These are phyloP conservation scores for Lycium ferocissimum DNA, from an alignment of 257 asterid genomes.

Conservation along the genomic window DNA sequence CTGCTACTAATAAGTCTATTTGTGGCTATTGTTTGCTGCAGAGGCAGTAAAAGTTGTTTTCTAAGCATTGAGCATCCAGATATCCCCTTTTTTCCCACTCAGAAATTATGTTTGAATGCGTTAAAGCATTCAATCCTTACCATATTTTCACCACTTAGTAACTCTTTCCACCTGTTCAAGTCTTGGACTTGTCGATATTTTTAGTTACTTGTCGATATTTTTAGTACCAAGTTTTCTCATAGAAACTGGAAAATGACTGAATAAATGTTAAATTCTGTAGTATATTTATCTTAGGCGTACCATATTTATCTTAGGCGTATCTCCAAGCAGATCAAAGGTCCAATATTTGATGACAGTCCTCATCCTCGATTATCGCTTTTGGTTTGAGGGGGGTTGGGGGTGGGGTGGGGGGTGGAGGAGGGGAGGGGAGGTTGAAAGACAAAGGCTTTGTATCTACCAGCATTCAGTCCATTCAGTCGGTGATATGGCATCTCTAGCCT, in stretches of 20 bases:
- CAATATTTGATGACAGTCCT: constrained; percentile 8
- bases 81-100: background rate
- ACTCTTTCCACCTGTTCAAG: constrained; percentile 23
- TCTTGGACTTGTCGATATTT: background rate
- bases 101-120: background rate
- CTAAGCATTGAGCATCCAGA: background rate
- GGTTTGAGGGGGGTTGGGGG: no score
- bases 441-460: constrained; percentile 1
- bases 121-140: background rate
- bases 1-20: background rate
- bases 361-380: background rate
- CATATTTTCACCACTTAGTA: background rate
- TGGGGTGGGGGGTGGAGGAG: background rate
- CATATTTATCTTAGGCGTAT: background rate
- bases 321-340: constrained; percentile 20
- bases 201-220: background rate
- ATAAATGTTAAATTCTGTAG: background rate
- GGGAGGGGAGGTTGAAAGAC: background rate
- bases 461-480: no score
- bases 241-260: background rate
- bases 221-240: background rate
- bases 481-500: constrained; percentile 21
- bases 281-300: background rate
- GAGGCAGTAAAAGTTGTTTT: constrained; percentile 18
- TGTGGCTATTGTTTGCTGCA: constrained; percentile 24